Base-by-base conservation (phyloP, 1,139 yeast species). In the Saccharomycopsis hybrid region DNA sequence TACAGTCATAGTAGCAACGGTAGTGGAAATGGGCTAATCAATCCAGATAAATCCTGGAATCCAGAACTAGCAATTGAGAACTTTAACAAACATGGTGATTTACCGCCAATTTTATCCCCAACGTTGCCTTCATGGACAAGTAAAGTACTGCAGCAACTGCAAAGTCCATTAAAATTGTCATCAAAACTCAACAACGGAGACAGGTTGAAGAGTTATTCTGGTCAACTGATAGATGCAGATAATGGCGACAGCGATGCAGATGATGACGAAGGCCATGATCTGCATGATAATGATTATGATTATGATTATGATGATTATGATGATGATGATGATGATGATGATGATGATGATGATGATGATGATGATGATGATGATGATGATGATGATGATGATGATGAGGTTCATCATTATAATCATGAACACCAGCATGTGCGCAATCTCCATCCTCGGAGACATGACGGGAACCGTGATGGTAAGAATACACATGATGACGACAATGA, bases 81-180 rank as follows among this genome's bases (percentile, higher is more conserved):
- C 13, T 47, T 49, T 39, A 38, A 41, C 28, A 49, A 49, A 42
- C n/a, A 36, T 36, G 48, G 47, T 7, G 43, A 41, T 5, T 40
- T 52, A 7, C 55, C 55, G n/a, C 53, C 55, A 3, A 29, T 47
- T 18, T 33, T 52, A n/a, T 49, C 55, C 28, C 51, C 55, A n/a
- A 46, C 53, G 11, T 38, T 52, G 5, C 55, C 55, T 9, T 7
- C 53, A 7, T 52, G 55, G 53, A 28, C 50, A 9, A 37, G 37
- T 24, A 27, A 36, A 37, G 45, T 24, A 30, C 44, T 24, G 5
- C 43, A 4, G 29, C 28, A 30, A 11, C 24, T 8, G 13, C n/a
- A 24, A 32, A 32, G 44, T 18, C 18, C 18, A 18, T 18, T 18
- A 18, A 18, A 18, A 18, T 18, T 18, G 18, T 18, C 18, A 18